Conservation (phyloP, 2,329 filamentous ascomycete species). For the Tolypocladium sp. region DNA sequence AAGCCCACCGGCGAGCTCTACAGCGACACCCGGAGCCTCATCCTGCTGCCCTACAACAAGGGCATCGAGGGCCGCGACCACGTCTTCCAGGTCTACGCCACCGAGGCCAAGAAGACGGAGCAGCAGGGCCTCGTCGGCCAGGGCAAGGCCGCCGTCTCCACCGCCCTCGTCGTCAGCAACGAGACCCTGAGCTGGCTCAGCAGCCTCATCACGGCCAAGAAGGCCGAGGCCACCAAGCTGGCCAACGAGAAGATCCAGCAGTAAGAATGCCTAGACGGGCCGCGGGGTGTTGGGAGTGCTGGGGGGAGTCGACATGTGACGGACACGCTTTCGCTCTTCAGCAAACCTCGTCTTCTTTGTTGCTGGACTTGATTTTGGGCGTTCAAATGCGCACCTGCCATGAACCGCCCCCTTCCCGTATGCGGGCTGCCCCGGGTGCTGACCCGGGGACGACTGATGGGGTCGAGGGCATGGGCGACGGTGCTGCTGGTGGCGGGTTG, state of each 20-base stretch:
- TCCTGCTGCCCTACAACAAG: slow-evolving; percentile 55
- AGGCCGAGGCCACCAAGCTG: slow-evolving; percentile 48
- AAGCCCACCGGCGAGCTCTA: slow-evolving; percentile 66
- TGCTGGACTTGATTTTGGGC: not conserved
- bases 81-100: slow-evolving; percentile 45
- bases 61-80: slow-evolving; percentile 54
- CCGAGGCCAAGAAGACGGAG: slow-evolving; percentile 54
- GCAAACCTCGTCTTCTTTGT: not conserved
- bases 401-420: not conserved
- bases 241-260: slow-evolving; percentile 42
- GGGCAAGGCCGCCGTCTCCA: slow-evolving; percentile 61
- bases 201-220: slow-evolving; percentile 50
- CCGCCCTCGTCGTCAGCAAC: slow-evolving; percentile 55
- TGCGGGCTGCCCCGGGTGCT: not conserved
- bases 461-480: not conserved
- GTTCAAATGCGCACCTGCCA: not conserved
- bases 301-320: not conserved
- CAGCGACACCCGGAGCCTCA: slow-evolving; percentile 50
- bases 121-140: slow-evolving; percentile 56
- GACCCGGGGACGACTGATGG: not conserved
- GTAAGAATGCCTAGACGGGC: slow-evolving; percentile 11
- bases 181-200: slow-evolving; percentile 56
- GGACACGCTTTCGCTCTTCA: not conserved
- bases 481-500: not conserved
- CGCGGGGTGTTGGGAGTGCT: not conserved